Evolutionary conservation across 441 rosid genomes (phyloP), one percentile per base, ranked within the genome.

Genomic region (Arabidopsis lyrata): DNA sequence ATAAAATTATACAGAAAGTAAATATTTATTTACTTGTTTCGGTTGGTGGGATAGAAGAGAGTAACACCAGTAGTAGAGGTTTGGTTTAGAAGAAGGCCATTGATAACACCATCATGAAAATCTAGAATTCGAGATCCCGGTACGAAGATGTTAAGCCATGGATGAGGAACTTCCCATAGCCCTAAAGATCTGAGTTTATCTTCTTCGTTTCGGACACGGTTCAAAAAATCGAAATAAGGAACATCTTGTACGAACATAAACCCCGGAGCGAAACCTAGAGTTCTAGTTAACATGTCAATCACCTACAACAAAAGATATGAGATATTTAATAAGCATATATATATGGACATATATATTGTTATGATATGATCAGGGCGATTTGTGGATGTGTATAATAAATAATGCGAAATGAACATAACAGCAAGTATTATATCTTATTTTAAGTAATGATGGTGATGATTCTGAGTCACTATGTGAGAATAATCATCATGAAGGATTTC

Each of bases 81-180:
- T 31, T 83, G 82, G 72, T 81, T 80, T 7, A 89, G 96, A 45
- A 92, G 74, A 71, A 95, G 81, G 65, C 79, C 82, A 61, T 52
- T 81, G 78, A 95, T 84, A 73, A 91, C 91, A 48, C 88, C 93
- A 0, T 84, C 67, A 62, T 89, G 80, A 84, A 95, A 91, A 56
- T 86, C 83, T 1, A 22, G 22, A 15, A 95, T 85, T 5, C 78
- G 80, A 60, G 99, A 95, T 80, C 76, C 81, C 1, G 99, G 97
- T 18, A 95, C 71, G 38, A 95, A 95, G 1, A 95, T 79, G 63
- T 95, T 95, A 48, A 95, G 78, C 98, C 98, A 95, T 35, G 99
- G 99, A 83, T 95, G 99, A 64, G 99, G 97, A 82, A 92, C 98
- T 35, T 95, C 92, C 99, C 99, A 94, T 9, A 89, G 64, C 56